Percentiles rank a stretch among this genome's conserved stretches.
Evolutionary conservation across 495 filamentous ascomycete genomes (phyloP).

Genomic region (Penicillium coffeae): DNA sequence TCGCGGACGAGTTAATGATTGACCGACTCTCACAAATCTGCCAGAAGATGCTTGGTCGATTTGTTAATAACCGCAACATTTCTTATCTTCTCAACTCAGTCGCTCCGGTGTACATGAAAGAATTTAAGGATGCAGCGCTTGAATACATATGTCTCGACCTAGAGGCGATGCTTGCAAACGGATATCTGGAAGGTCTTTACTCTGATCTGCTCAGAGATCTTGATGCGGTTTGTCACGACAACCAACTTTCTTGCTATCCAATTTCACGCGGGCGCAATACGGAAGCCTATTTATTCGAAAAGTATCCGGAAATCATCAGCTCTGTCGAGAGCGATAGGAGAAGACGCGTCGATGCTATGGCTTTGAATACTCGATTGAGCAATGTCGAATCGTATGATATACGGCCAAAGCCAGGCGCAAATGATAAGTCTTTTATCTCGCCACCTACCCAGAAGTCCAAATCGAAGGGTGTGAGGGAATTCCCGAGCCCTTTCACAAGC

Average conservation of each 20-base stretch:
- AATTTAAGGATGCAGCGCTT: conserved; percentile 83
- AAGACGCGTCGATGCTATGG: conserved; percentile 56
- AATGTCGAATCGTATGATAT: conserved; percentile 55
- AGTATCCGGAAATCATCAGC: conserved; percentile 61
- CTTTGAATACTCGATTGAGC: conserved; percentile 54
- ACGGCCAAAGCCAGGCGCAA: conserved; percentile 40
- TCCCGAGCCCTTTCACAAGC: conserved; percentile 42
- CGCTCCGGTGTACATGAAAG: conserved; percentile 71
- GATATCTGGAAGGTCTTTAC: conserved; percentile 82
- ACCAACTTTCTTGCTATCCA: conserved; percentile 72
- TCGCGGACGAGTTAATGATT: conserved; percentile 92
- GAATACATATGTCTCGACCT: conserved; percentile 91
- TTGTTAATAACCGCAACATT: conserved; percentile 80
- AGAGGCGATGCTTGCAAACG: conserved; percentile 85
- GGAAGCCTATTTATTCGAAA: conserved; percentile 64
- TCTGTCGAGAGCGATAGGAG: conserved; percentile 50
- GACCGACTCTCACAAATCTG: conserved; percentile 86
- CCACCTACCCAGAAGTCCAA: conserved; percentile 52
- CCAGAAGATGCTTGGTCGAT: conserved; percentile 81
- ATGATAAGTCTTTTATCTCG: conserved; percentile 49
- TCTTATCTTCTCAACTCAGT: conserved; percentile 78
- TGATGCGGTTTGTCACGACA: conserved; percentile 71
- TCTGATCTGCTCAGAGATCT: conserved; percentile 75
- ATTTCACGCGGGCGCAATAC: conserved; percentile 71
- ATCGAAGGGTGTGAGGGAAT: conserved; percentile 42